A percentile compares a stretch with the other conserved stretches of the same genome.
Evolutionary conservation across 169 alveolate species (phyloP).

Genomic region (Cryptosporidium meleagridis): DNA sequence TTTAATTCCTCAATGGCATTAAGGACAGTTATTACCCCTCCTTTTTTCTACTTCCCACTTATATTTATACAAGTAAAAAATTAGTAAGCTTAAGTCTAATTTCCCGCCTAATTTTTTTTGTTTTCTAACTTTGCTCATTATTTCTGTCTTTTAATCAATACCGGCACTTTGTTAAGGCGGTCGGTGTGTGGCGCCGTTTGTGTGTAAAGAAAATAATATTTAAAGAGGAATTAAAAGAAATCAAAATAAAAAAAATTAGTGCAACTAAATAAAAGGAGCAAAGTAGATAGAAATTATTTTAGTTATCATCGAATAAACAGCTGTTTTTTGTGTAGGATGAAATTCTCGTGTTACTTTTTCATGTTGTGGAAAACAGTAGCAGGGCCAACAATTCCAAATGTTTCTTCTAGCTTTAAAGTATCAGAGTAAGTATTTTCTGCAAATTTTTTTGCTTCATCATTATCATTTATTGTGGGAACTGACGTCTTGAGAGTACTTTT

Average conservation of each 20-base stretch:
- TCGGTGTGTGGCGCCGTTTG: not conserved
- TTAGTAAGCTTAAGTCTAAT: not conserved
- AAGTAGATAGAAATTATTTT: not conserved
- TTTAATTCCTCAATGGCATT: not conserved
- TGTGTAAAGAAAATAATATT: not conserved
- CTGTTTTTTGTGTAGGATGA: not conserved
- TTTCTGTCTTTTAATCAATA: conserved; percentile 1
- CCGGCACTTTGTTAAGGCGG: conserved; percentile 20
- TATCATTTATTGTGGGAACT: conserved; percentile 10
- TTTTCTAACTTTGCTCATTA: not conserved
- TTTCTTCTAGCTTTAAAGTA: conserved; percentile 28
- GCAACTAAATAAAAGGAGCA: not conserved
- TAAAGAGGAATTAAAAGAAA: no score
- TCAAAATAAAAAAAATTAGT: no score
- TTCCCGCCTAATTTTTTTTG: not conserved
- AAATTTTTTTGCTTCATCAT: conserved; percentile 11
- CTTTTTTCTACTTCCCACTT: conserved; percentile 42
- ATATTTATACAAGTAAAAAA: conserved; percentile 13
- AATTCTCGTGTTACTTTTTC: not conserved
- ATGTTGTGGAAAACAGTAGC: conserved; percentile 17
- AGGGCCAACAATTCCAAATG: conserved; percentile 62
- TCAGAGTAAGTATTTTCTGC: conserved; percentile 14
- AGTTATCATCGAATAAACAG: no score
- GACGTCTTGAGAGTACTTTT: conserved; percentile 39
- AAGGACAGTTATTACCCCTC: conserved; percentile 34